Evolutionary conservation across 106 monocot genomes (phyloP), one percentile per base, ranked within the genome.

Genomic region (Ottelia alismoides): DNA sequence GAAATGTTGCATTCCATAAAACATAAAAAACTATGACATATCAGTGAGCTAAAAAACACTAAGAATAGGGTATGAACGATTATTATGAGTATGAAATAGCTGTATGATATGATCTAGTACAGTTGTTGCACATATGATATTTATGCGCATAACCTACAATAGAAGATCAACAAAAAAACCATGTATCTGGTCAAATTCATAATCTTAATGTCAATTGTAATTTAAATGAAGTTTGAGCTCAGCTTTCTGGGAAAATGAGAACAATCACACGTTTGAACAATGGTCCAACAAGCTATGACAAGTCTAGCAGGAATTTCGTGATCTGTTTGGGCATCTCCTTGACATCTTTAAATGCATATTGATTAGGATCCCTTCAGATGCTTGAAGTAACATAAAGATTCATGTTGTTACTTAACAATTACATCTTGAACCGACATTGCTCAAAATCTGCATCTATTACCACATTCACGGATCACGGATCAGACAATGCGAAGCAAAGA

Each of bases 101-200:
- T n/a, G n/a, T n/a, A n/a, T n/a, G n/a, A n/a, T n/a, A n/a, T n/a
- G n/a, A n/a, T n/a, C n/a, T n/a, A n/a, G n/a, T n/a, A n/a, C n/a
- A n/a, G n/a, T n/a, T n/a, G n/a, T 87, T 66, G 83, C 82, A 47
- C 83, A 87, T 29, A 87, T 77, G 26, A 92, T 28, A 49, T 82
- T 76, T 19, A 65, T 72, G 49, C 79, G 58, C 43, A 92, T 31
- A 56, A 92, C 73, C 91, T 92, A 53, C 53, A 78, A 7, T 30
- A 51, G 17, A 59, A 49, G 5, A 23, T 18, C 40, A 30, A 22
- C 25, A 47, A 28, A 12, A 2, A 30, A 1, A 17, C n/a, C 26
- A 25, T 5, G 6, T 43, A 43, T 16, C 40, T 43, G 16, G 10
- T 43, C 10, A 43, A 43, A 7, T 6, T 43, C 6, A 7, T 6